Conservation (phyloP, 176 grass and related monocot genomes). For the Secale cereale region DNA sequence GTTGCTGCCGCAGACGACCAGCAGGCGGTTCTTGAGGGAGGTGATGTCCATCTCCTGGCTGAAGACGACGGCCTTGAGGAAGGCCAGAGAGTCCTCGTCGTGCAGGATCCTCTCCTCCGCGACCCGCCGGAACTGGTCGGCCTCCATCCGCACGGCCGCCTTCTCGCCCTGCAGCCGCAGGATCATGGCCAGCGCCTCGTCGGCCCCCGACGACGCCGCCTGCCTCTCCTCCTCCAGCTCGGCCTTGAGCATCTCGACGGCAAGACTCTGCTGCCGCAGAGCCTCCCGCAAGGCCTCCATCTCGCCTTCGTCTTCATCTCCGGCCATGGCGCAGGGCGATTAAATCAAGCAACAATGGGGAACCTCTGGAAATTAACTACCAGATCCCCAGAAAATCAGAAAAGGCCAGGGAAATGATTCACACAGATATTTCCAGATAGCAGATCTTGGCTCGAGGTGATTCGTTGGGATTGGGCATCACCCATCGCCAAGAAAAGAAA, state of each 20-base stretch:
- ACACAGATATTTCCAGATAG: not conserved
- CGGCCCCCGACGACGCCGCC: conserved; percentile 57
- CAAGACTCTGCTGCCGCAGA: conserved; percentile 38
- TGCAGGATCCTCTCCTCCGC: conserved; percentile 79
- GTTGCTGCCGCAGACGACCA: conserved; percentile 44
- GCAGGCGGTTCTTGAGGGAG: conserved; percentile 64
- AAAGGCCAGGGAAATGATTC: not conserved
- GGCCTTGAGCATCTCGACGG: conserved; percentile 45
- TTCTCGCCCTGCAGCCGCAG: conserved; percentile 78
- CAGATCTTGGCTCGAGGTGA: not conserved
- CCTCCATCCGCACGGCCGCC: conserved; percentile 63
- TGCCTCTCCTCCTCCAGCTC: conserved; percentile 87
- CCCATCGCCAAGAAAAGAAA: not conserved
- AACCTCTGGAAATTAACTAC: not conserved
- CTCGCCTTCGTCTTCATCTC: conserved; percentile 45
- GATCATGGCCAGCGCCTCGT: conserved; percentile 87
- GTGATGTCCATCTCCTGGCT: conserved; percentile 77
- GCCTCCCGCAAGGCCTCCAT: conserved; percentile 57
- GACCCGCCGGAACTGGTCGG: conserved; percentile 63
- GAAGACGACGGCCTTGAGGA: conserved; percentile 73
- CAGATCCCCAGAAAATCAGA: not conserved
- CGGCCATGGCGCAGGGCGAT: conserved; percentile 19
- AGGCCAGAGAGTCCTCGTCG: conserved; percentile 59
- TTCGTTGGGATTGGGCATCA: not conserved
- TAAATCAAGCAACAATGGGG: not conserved